These are phyloP conservation scores for Yarrowia sp. DNA, from an alignment of 805 yeast genomes.

Conservation along the genomic window DNA sequence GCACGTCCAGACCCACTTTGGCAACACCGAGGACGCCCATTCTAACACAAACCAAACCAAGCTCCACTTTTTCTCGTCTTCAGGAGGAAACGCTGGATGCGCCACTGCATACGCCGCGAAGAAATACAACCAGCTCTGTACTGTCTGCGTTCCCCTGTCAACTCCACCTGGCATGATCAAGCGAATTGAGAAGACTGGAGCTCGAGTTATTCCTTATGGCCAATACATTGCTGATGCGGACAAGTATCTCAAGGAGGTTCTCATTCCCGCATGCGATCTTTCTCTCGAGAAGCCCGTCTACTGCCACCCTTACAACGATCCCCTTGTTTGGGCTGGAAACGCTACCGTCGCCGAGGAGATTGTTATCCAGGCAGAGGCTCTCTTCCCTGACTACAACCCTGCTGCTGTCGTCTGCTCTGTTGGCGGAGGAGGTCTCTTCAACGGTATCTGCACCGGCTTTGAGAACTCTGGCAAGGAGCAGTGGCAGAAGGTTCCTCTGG, in stretches of 20 bases:
- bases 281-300: constrained; percentile 70
- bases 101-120: constrained; percentile 94
- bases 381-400: constrained; percentile 56
- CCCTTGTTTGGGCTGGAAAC: constrained; percentile 93
- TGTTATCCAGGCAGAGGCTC: constrained; percentile 60
- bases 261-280: constrained; percentile 62
- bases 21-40: constrained; percentile 43
- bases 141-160: constrained; percentile 64
- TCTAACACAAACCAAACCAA: constrained; percentile 8
- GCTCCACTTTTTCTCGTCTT: constrained; percentile 74
- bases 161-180: constrained; percentile 57
- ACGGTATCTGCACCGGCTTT: constrained; percentile 86
- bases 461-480: constrained; percentile 56
- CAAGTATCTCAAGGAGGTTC: constrained; percentile 77
- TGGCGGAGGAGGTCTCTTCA: constrained; percentile 95
- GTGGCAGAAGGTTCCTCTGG: constrained; percentile 52
- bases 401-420: constrained; percentile 88
- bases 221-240: constrained; percentile 80
- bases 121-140: constrained; percentile 62
- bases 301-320: constrained; percentile 92
- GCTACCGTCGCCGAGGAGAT: constrained; percentile 92
- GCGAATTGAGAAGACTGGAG: constrained; percentile 58
- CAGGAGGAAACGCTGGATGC: constrained; percentile 97
- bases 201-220: constrained; percentile 67
- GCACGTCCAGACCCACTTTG: constrained; percentile 59